A percentile compares a stretch with the other conserved stretches of the same genome.
phyloP scores from a whole-genome alignment of 169 alveolate genomes.

The Plasmodium chabaudi region DNA sequence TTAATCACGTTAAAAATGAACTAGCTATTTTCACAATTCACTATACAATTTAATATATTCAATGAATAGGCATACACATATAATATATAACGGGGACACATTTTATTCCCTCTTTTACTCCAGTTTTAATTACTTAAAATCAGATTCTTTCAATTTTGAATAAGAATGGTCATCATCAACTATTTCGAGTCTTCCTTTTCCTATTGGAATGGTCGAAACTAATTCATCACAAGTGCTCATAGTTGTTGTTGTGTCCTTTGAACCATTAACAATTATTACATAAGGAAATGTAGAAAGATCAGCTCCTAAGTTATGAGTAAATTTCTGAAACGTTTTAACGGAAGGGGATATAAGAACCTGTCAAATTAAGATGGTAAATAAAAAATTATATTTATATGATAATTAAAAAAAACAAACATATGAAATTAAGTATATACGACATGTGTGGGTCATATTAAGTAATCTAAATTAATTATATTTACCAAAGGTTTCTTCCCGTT shows the following conservation, averaged over 20 bases:
- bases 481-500: conserved; percentile 71
- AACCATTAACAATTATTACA: conserved; percentile 74
- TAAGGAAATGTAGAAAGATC: conserved; percentile 68
- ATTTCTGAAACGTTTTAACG: conserved; percentile 69
- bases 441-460: background rate
- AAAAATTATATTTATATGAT: background rate
- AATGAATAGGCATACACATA: too few relatives aligned
- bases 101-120: background rate
- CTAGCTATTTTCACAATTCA: too few relatives aligned
- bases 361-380: background rate
- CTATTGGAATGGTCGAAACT: conserved; percentile 54
- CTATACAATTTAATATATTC: too few relatives aligned
- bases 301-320: conserved; percentile 55
- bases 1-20: too few relatives aligned
- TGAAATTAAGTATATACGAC: background rate
- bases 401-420: background rate
- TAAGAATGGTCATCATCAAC: conserved; percentile 70
- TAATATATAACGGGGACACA: too few relatives aligned
- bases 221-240: conserved; percentile 29
- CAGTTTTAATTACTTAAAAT: conserved; percentile 41
- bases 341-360: conserved; percentile 75
- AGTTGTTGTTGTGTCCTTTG: conserved; percentile 59
- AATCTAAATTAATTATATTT: background rate
- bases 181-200: conserved; percentile 68
- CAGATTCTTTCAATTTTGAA: conserved; percentile 65